A percentile compares a stretch with the other conserved stretches of the same genome.
phyloP scores from a whole-genome alignment of 139 green algal genomes.

The Closterium sp. region DNA sequence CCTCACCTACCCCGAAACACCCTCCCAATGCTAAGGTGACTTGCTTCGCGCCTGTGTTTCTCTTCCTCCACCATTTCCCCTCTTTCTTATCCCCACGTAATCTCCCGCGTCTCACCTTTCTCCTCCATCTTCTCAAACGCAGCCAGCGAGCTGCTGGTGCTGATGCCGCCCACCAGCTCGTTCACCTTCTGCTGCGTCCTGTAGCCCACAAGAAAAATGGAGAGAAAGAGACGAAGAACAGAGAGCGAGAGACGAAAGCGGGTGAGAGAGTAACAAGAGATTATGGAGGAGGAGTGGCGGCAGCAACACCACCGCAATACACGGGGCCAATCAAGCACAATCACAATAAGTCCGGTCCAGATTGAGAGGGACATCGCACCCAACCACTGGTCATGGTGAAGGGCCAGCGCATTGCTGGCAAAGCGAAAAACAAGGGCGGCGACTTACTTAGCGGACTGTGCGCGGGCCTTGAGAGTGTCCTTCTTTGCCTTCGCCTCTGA shows the following conservation, averaged over 20 bases:
- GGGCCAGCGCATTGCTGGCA: not conserved
- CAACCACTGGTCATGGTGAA: not conserved
- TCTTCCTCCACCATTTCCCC: not conserved
- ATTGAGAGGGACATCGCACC: not conserved
- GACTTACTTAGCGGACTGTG: conserved; percentile 80
- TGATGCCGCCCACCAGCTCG: conserved; percentile 64
- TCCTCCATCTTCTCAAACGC: conserved; percentile 99
- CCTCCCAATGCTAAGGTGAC: too few species aligned
- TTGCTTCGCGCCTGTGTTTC: too few species aligned
- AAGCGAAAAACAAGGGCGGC: conserved; percentile 4
- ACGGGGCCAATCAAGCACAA: not conserved
- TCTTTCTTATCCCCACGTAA: not conserved
- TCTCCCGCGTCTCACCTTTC: conserved; percentile 62
- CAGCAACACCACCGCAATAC: too few species aligned
- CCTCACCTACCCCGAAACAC: too few species aligned
- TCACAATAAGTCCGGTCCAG: not conserved
- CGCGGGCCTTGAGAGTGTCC: conserved; percentile 98
- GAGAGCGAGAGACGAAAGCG: conserved; percentile 39
- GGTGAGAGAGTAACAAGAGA: conserved; percentile 61
- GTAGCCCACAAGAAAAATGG: not conserved
- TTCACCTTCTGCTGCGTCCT: conserved; percentile 51
- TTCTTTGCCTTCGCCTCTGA: conserved; percentile 95
- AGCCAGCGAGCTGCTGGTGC: conserved; percentile 79
- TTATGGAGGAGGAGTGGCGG: too few species aligned
- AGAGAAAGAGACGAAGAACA: conserved; percentile 2